Conservation (phyloP, 495 filamentous ascomycete species). For the Patellaria atrata region DNA sequence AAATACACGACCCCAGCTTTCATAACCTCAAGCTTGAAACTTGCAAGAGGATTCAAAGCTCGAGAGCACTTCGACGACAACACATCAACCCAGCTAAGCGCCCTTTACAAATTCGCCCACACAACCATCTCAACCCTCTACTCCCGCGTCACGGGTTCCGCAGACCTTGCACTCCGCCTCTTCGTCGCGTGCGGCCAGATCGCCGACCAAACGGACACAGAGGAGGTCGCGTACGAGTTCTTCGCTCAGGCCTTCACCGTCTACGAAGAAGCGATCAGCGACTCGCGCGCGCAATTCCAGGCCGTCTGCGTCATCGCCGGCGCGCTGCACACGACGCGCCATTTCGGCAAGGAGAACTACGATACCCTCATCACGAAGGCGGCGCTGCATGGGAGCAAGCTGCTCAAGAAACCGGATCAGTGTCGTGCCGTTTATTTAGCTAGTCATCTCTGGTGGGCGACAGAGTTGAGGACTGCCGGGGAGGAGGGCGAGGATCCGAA, state of each 20-base stretch:
- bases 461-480: conserved; percentile 64
- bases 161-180: conserved; percentile 74
- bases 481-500: conserved; percentile 81
- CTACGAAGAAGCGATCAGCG: conserved; percentile 89
- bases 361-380: conserved; percentile 97
- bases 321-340: conserved; percentile 69
- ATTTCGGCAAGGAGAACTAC: conserved; percentile 92
- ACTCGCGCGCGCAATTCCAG: conserved; percentile 93
- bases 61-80: conserved; percentile 92
- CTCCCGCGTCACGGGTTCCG: conserved; percentile 66
- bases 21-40: conserved; percentile 75
- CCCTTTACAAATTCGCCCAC: conserved; percentile 92
- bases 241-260: conserved; percentile 97
- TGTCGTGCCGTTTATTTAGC: conserved; percentile 93
- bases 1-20: conserved; percentile 89
- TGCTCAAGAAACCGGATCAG: conserved; percentile 95
- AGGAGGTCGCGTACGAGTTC: conserved; percentile 95
- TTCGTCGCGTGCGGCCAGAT: conserved; percentile 87
- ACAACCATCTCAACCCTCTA: conserved; percentile 76
- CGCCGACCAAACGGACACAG: conserved; percentile 80
- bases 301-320: conserved; percentile 90
- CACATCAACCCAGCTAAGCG: conserved; percentile 77
- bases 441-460: conserved; percentile 95
- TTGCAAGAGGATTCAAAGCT: conserved; percentile 77
- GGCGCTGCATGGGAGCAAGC: conserved; percentile 88